Conservation (phyloP, 2,329 filamentous ascomycete genomes). For the Coniochaeta prunicola region DNA sequence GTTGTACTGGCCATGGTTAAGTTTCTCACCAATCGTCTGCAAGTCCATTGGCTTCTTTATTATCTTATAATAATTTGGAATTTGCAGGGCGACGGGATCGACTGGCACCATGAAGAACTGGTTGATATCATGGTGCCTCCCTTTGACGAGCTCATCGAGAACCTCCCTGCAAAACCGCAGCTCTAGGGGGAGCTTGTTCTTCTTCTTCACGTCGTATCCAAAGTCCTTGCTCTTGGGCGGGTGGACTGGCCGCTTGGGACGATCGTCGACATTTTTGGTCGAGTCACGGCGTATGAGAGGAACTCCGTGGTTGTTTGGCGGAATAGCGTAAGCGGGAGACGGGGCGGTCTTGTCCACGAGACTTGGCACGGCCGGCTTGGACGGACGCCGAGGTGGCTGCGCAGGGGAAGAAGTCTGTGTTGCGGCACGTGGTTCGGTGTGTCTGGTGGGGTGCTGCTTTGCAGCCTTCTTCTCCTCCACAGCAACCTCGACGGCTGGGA, state of each 20-base stretch:
- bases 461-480: constrained; percentile 51
- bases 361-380: constrained; percentile 14
- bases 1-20: constrained; percentile 71
- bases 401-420: constrained; percentile 22
- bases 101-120: constrained; percentile 76
- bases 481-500: constrained; percentile 45
- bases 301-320: constrained; percentile 57
- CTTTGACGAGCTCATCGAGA: constrained; percentile 67
- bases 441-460: constrained; percentile 37
- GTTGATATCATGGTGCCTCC: constrained; percentile 61
- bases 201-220: constrained; percentile 90
- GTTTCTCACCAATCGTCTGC: constrained; percentile 69
- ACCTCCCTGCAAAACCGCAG: constrained; percentile 84
- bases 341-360: constrained; percentile 25
- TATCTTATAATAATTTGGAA: constrained; percentile 85
- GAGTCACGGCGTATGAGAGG: constrained; percentile 83
- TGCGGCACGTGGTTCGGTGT: constrained; percentile 34
- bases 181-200: constrained; percentile 83
- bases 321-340: constrained; percentile 58
- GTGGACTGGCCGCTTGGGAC: constrained; percentile 90
- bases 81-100: constrained; percentile 88
- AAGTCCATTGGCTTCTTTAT: constrained; percentile 98
- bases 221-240: constrained; percentile 85
- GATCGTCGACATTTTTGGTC: constrained; percentile 63
- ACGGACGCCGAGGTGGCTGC: constrained; percentile 21